Evolutionary conservation across 768 basidiomycete genomes (phyloP).

Genomic region (Boletus sp.): DNA sequence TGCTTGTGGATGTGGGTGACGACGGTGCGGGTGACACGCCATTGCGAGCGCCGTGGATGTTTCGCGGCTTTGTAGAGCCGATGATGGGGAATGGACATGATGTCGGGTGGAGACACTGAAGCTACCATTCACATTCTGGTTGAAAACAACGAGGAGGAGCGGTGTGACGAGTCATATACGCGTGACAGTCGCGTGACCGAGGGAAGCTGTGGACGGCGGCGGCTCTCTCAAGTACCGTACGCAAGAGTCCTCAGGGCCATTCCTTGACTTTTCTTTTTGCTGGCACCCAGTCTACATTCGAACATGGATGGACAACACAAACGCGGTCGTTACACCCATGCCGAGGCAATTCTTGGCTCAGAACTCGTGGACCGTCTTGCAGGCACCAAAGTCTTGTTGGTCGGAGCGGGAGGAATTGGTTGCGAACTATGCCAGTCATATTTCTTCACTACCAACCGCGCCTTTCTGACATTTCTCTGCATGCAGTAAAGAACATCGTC

Average conservation of each 20-base stretch:
- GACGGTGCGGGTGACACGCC: background rate
- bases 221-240: background rate
- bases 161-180: slow-evolving; percentile 15
- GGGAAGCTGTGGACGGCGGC: background rate
- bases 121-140: background rate
- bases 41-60: slow-evolving; percentile 42
- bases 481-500: slow-evolving; percentile 90
- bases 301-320: slow-evolving; percentile 10
- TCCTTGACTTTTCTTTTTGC: background rate
- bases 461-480: background rate
- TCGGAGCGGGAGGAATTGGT: slow-evolving; percentile 96
- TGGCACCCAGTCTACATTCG: background rate
- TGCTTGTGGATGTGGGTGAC: background rate
- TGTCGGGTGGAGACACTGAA: slow-evolving; percentile 53
- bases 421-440: slow-evolving; percentile 80
- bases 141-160: background rate
- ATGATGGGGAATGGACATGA: slow-evolving; percentile 68
- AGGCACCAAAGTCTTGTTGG: slow-evolving; percentile 72
- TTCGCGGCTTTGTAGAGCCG: slow-evolving; percentile 65
- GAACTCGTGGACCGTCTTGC: slow-evolving; percentile 61
- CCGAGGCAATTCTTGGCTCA: slow-evolving; percentile 74
- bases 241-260: background rate
- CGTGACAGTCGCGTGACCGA: slow-evolving; percentile 30
- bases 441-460: background rate
- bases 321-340: slow-evolving; percentile 51